Evolutionary conservation across 768 basidiomycete species (phyloP), one percentile per base, ranked within the genome.

Genomic region (Termitomyces sp.): DNA sequence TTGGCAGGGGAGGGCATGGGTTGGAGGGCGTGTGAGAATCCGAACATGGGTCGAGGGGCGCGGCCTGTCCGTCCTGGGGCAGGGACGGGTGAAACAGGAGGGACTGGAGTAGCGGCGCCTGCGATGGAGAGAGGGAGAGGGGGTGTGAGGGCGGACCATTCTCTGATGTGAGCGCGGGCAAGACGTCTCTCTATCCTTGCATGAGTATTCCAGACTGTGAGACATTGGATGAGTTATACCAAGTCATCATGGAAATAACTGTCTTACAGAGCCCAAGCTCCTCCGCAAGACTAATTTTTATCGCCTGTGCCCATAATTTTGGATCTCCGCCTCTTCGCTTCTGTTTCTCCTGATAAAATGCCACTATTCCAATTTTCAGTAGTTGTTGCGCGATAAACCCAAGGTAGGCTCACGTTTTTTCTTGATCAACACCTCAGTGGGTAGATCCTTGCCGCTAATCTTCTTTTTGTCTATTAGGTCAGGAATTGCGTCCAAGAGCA

Each of bases 181-280:
- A 82, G 76, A 2, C 68, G 68, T 17, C 74, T 70, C 7, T 76
- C 72, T 43, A 89, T 78, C 4, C 87, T 81, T n/a, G 79, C 67
- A 64, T 90, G 85, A 0, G 78, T 85, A 64, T 91, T 92, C 89
- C 90, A 91, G 70, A 91, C 88, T 89, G 54, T 45, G 45, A 61
- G 27, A 0, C 30, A 23, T 23, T 30, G 35, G 25, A 3, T 14
- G 5, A 30, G 23, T 37, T n/a, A 25, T 25, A 50, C 1, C 4
- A 19, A 21, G 8, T n/a, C 45, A 34, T 55, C 3, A 3, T 32
- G 21, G 43, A 5, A 37, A 27, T 34, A 55, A 41, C 19, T 10
- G 3, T 74, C 84, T 60, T 63, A 90, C 89, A 90, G 50, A 91
- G 78, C 2, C 72, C 85, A 28, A 92, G 75, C 66, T 91, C 90